Conservation (phyloP, 2,329 filamentous ascomycete genomes). For the Fusarium mexicanum region DNA sequence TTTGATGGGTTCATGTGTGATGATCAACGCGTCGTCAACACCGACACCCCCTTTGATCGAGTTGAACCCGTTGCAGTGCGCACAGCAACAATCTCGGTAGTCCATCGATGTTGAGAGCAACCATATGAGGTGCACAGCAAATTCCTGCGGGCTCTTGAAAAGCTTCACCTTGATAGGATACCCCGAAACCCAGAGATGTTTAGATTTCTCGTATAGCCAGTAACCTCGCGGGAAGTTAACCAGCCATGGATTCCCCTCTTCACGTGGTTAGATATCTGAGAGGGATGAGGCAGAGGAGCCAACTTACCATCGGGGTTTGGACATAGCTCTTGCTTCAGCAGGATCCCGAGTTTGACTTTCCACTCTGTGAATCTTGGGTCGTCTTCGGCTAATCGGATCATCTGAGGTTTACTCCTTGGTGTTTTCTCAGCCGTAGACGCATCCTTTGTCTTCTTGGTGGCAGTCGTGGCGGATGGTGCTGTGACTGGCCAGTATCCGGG, state of each 20-base stretch:
- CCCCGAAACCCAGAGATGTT: slow-evolving; percentile 61
- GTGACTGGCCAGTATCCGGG: slow-evolving; percentile 56
- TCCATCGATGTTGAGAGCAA: slow-evolving; percentile 59
- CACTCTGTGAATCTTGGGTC: slow-evolving; percentile 57
- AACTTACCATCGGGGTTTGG: slow-evolving; percentile 52
- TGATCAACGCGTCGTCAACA: slow-evolving; percentile 43
- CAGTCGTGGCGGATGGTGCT: slow-evolving; percentile 39
- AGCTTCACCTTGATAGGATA: slow-evolving; percentile 59
- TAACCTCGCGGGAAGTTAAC: slow-evolving; percentile 57
- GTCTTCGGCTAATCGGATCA: slow-evolving; percentile 54
- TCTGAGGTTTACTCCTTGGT: slow-evolving; percentile 54
- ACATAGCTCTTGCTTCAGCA: slow-evolving; percentile 57
- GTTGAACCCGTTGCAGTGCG: slow-evolving; percentile 55
- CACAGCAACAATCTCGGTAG: slow-evolving; percentile 61
- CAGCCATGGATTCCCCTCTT: slow-evolving; percentile 57
- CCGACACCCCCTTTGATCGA: slow-evolving; percentile 35
- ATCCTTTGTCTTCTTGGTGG: slow-evolving; percentile 53
- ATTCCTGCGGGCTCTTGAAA: slow-evolving; percentile 64
- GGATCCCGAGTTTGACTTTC: slow-evolving; percentile 57
- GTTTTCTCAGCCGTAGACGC: slow-evolving; percentile 45
- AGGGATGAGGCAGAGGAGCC: not conserved
- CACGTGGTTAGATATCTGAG: slow-evolving; percentile 19
- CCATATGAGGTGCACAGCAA: slow-evolving; percentile 63
- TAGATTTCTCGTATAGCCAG: slow-evolving; percentile 59
- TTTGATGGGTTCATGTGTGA: slow-evolving; percentile 37